Evolutionary conservation across 164 flowering plant species (phyloP), one percentile per base, ranked within the genome.

Genomic region (Magnolia kwangsiensis): DNA sequence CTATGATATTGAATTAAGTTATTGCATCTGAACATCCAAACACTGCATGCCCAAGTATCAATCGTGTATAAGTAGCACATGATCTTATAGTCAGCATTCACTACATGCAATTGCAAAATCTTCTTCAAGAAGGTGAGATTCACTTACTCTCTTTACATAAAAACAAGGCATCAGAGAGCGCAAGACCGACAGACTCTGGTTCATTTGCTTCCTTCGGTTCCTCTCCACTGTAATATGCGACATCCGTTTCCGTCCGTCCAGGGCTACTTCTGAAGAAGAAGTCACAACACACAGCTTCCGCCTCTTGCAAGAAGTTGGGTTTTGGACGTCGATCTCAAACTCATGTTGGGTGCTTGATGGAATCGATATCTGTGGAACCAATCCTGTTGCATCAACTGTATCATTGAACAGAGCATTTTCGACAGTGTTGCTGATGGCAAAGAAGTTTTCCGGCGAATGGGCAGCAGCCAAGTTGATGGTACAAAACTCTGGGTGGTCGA

Each of bases 201-300:
- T 95, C 99, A 95, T 93, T 74, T 93, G 99, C 90, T 92, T 92
- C 70, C 98, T 88, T 37, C 98, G 81, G 80, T 95, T 92, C 21
- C 98, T 79, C 83, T 95, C 98, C 75, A 95, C 98, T 1, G 97
- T 85, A 1, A 95, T 90, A 70, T 95, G 98, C 59, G 92, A 85
- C 4, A 88, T 77, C 74, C 80, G 84, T 23, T 83, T 86, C 7
- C 79, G 88, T 20, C 89, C 88, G 67, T 85, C 90, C 13, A 58
- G 59, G 45, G 73, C 83, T 1, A 45, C 77, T 21, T 77, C 89
- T 4, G 79, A 81, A 0, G 70, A 8, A 10, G 78, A 7, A 5
- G 78, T 9, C 14, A 37, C 20, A 0, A 77, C 8, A 1, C 73
- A 23, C 50, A 71, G 21, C 77, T 81, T 83, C n/a, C 29, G 81